Evolutionary conservation across 495 filamentous ascomycete genomes (phyloP), one percentile per base, ranked within the genome.

Genomic region (Aspergillus saccharolyticus): DNA sequence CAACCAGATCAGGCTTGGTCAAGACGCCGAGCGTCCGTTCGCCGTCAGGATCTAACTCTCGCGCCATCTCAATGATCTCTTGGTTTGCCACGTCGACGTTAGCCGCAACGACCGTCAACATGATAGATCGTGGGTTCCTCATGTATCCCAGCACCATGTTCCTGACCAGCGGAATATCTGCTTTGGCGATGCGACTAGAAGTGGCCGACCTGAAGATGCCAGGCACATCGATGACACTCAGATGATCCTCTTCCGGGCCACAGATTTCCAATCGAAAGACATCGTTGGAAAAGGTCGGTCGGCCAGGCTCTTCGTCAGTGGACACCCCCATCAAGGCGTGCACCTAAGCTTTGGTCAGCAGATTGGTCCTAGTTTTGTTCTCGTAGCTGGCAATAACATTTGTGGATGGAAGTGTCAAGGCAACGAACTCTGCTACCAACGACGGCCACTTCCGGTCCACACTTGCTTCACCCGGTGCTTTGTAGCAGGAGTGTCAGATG

Each of bases 51-150:
- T 87, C 83, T 22, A 63, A 58, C 49, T 80, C 70, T 15, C 77
- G 66, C 0, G 85, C 81, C 42, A 84, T 67, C 42, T 68, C 66
- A 0, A 87, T 61, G 28, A 88, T 84, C 44, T 85, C 82, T 57
- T 89, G 82, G 8, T 78, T 79, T 2, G 76, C 82, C 47, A 84
- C 78, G 58, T 88, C 85, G 25, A 82, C 82, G 56, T 85, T 85
- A 1, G 83, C 83, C 0, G 83, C 83, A 10, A 87, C 63, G 14
- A 86, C 83, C 0, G 81, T 76, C 0, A 88, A 70, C 25, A 87
- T 84, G 42, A 85, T 75, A 2, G 80, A 80, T 2, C 83, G 74
- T 3, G 61, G 62, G 51, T 84, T 77, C 22, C 61, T 60, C 58
- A 85, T 85, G 45, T 86, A 85, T 0, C 58, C 59, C 5, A 70